Conservation (phyloP, 1,284 basidiomycete genomes). For the Irpex sp. region DNA sequence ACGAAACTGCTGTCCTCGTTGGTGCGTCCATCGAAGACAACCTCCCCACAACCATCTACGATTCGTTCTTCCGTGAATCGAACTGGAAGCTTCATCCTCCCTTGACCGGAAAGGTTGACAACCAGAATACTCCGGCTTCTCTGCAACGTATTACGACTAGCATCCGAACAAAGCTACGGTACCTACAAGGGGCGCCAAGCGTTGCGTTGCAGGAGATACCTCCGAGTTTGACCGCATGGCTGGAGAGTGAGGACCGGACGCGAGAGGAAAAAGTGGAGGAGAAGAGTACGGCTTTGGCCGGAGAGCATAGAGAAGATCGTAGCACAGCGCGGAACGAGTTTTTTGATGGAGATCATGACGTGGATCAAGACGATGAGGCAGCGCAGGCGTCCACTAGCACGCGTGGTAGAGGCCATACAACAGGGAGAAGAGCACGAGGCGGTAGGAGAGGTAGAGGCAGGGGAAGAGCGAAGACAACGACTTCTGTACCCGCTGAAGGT, state of each 20-base stretch:
- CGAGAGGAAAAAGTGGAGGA: slow-evolving; percentile 74
- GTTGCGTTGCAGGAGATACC: slow-evolving; percentile 97
- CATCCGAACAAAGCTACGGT: slow-evolving; percentile 89
- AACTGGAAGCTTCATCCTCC: slow-evolving; percentile 93
- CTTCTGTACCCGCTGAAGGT: slow-evolving; percentile 15
- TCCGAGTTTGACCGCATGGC: slow-evolving; percentile 80
- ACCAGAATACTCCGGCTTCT: slow-evolving; percentile 82
- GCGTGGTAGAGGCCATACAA: slow-evolving; percentile 8
- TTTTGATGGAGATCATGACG: slow-evolving; percentile 71
- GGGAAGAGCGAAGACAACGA: slow-evolving; percentile 13
- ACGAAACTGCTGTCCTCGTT: slow-evolving; percentile 94
- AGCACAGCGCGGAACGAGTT: slow-evolving; percentile 60
- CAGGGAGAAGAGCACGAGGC: slow-evolving; percentile 15
- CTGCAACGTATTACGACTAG: slow-evolving; percentile 85
- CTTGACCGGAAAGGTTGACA: slow-evolving; percentile 87
- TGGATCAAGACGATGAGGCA: slow-evolving; percentile 37
- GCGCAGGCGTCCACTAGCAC: slow-evolving; percentile 5
- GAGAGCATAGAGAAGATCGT: slow-evolving; percentile 53
- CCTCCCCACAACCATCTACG: slow-evolving; percentile 88
- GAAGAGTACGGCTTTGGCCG: slow-evolving; percentile 49
- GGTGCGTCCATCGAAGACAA: slow-evolving; percentile 82
- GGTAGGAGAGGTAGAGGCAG: slow-evolving; percentile 13
- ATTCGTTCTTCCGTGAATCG: slow-evolving; percentile 89
- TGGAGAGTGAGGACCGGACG: slow-evolving; percentile 74
- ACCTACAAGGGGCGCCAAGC: slow-evolving; percentile 93